Evolutionary conservation across 1,284 basidiomycete genomes (phyloP), one percentile per base, ranked within the genome.

Genomic region (Cerioporus squamosus): DNA sequence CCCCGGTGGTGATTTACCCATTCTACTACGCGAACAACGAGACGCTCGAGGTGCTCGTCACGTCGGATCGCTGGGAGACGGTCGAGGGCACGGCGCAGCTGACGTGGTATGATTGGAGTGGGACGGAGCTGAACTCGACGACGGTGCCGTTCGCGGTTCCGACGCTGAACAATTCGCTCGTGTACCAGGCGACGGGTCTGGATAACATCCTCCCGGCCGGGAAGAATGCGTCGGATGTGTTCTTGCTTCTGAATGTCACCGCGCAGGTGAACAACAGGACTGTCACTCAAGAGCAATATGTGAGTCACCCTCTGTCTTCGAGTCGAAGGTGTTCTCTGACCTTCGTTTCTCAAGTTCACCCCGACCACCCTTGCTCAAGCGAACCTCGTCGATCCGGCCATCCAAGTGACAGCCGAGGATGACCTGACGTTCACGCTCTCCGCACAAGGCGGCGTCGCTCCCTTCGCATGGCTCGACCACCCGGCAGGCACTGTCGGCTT

Each of bases 391-490:
- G 81, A 85, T 57, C 83, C 84, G 0, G 36, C 75, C 57, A 81
- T 86, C 48, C 63, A 65, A 0, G 60, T 85, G 3, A 74, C 66
- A 0, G 60, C 68, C 5, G 60, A 66, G 4, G 52, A 68, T 0
- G 64, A 79, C 58, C 64, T 81, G 47, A 80, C 78, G 0, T 84
- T 86, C 66, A 81, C 77, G 4, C 68, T 86, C 3, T 83, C 82
- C 3, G 82, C 82, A 4, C 70, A 72, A 50, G 79, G 81, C 7
- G 83, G 82, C 2, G 84, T 86, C 5, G 82, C 81, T 1, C 75
- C 79, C 5, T 86, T 81, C 79, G 79, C 84, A 2, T 87, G 82
- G 81, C 68, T 87, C 4, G 83, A 86, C 55, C 84, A 86, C 67
- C 83, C 83, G 0, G 70, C 74, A 0, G 80, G 80, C 15, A 84